phyloP scores from a whole-genome alignment of 176 grass and related monocot species.

The Raddia distichophylla region DNA sequence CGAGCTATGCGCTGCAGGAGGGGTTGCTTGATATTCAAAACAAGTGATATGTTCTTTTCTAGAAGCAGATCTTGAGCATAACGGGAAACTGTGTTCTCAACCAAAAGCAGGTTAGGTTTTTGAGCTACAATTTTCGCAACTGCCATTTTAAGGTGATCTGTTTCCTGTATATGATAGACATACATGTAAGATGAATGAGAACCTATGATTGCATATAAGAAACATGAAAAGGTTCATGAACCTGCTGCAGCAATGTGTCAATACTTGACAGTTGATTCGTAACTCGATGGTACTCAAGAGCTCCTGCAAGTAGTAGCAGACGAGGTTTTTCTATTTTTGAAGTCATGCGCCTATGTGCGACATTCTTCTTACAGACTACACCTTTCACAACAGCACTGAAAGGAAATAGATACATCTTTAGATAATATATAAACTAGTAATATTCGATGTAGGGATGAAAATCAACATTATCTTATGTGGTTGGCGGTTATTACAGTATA shows the following conservation, averaged over 20 bases:
- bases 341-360: conserved; percentile 89
- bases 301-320: conserved; percentile 85
- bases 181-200: conserved; percentile 31
- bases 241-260: conserved; percentile 97
- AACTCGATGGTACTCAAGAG: conserved; percentile 94
- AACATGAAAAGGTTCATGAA: conserved; percentile 46
- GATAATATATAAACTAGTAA: conserved; percentile 32
- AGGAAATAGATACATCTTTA: conserved; percentile 44
- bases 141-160: conserved; percentile 98
- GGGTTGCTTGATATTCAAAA: conserved; percentile 93
- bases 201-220: conserved; percentile 20
- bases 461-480: conserved; percentile 3
- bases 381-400: conserved; percentile 91
- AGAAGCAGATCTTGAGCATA: conserved; percentile 90
- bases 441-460: conserved; percentile 37
- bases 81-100: conserved; percentile 91
- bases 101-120: conserved; percentile 84
- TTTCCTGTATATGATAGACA: conserved; percentile 65
- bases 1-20: conserved; percentile 80
- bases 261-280: conserved; percentile 88
- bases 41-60: conserved; percentile 86
- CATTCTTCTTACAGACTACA: conserved; percentile 97
- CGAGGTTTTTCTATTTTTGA: conserved; percentile 85
- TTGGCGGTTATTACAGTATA: conserved; percentile 15
- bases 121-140: conserved; percentile 94